phyloP scores from a whole-genome alignment of 179 eudicot species.

The Sideroxylon spinosum region DNA sequence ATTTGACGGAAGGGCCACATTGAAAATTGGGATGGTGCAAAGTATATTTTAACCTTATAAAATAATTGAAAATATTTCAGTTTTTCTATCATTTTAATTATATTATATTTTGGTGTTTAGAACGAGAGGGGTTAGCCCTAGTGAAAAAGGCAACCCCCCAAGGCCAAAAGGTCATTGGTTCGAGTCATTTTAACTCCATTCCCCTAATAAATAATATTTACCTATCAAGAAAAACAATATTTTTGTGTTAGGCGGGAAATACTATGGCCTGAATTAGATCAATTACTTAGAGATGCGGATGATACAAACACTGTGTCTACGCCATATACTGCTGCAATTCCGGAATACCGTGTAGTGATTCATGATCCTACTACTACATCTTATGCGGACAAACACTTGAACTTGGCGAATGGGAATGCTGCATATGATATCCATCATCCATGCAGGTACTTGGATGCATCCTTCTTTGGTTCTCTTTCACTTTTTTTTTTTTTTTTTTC shows the following conservation, averaged over 20 bases:
- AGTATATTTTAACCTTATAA: too few relatives aligned
- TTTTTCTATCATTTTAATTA: neutral
- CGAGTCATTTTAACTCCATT: too few relatives aligned
- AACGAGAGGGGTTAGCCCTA: too few relatives aligned
- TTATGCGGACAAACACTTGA: slow-evolving; percentile 42
- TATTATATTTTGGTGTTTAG: neutral
- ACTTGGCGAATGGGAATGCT: slow-evolving; percentile 63
- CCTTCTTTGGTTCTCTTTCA: neutral
- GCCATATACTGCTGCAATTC: slow-evolving; percentile 69
- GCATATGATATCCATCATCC: slow-evolving; percentile 77
- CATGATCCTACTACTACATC: slow-evolving; percentile 38
- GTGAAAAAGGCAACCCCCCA: too few relatives aligned
- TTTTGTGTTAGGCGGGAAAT: slow-evolving; percentile 53
- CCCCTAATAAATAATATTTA: too few relatives aligned
- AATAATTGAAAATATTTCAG: neutral
- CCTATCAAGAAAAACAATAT: too few relatives aligned
- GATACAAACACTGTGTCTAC: slow-evolving; percentile 46
- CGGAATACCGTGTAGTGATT: slow-evolving; percentile 60
- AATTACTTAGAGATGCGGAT: slow-evolving; percentile 60
- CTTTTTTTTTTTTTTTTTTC: neutral
- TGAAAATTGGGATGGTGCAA: too few relatives aligned
- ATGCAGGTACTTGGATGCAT: slow-evolving; percentile 49
- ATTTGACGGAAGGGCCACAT: too few relatives aligned
- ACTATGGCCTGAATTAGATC: slow-evolving; percentile 81
- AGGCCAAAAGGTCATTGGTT: too few relatives aligned